These are phyloP conservation scores for Myrica gale DNA, from an alignment of 306 rosid genomes.

Conservation along the genomic window DNA sequence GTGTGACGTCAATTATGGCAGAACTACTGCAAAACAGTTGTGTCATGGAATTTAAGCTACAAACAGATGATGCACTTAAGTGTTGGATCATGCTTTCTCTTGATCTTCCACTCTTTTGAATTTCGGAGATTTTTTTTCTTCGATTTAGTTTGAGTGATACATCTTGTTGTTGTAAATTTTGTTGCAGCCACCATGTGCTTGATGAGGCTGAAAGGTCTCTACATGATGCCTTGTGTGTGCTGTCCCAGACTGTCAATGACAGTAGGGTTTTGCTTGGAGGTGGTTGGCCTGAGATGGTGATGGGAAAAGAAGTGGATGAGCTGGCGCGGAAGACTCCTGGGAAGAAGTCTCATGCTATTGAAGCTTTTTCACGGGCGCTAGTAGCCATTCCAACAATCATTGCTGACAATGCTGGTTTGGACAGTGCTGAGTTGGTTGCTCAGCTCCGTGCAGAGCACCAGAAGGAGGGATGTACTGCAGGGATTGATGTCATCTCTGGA, in stretches of 20 bases:
- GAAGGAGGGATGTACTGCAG: slow-evolving; percentile 73
- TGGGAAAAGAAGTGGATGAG: slow-evolving; percentile 87
- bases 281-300: slow-evolving; percentile 99
- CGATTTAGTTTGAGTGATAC: background rate
- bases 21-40: background rate
- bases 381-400: slow-evolving; percentile 85
- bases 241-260: slow-evolving; percentile 91
- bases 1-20: background rate
- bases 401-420: slow-evolving; percentile 98
- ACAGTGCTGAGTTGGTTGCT: slow-evolving; percentile 94
- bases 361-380: slow-evolving; percentile 89
- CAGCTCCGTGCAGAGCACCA: slow-evolving; percentile 96
- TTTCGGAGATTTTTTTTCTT: background rate
- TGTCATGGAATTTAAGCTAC: background rate
- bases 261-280: slow-evolving; percentile 95
- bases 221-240: slow-evolving; percentile 96
- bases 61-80: background rate
- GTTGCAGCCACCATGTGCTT: slow-evolving; percentile 87
- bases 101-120: background rate
- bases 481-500: slow-evolving; percentile 93
- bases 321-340: slow-evolving; percentile 93
- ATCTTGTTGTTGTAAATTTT: background rate
- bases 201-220: slow-evolving; percentile 98
- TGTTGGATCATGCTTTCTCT: background rate
- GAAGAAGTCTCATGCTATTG: slow-evolving; percentile 92